A percentile compares a stretch with the other conserved stretches of the same genome.
Conservation (phyloP, 2,329 filamentous ascomycete species). For the Monosporascus sp. region DNA sequence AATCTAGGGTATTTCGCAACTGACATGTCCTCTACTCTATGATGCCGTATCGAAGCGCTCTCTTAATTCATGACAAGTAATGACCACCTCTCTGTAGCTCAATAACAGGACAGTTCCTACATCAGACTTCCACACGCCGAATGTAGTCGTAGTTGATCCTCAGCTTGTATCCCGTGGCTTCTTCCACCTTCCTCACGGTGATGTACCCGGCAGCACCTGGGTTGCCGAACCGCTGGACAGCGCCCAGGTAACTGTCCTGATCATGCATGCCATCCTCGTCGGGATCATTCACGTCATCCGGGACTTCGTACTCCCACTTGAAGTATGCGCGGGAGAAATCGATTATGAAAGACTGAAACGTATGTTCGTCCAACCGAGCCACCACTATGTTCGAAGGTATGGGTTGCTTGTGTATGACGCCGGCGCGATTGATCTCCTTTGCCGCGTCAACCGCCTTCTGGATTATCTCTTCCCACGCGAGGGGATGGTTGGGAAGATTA, state of each 20-base stretch:
- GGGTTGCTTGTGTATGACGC: neutral
- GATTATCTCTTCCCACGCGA: neutral
- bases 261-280: too few relatives aligned
- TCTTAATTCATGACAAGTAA: too few relatives aligned
- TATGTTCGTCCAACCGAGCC: neutral
- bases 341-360: neutral
- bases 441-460: neutral
- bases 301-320: neutral
- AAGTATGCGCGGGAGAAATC: neutral
- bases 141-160: neutral
- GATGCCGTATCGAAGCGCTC: too few relatives aligned
- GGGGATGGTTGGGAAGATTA: neutral
- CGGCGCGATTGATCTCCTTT: neutral
- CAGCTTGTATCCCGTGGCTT: neutral
- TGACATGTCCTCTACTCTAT: too few relatives aligned
- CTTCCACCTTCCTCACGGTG: neutral
- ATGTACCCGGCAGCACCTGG: neutral
- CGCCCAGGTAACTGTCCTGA: too few relatives aligned
- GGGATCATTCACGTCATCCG: neutral
- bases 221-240: too few relatives aligned
- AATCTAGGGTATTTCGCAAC: too few relatives aligned
- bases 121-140: too few relatives aligned
- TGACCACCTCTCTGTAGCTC: too few relatives aligned
- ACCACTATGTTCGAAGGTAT: neutral
- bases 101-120: too few relatives aligned